Evolutionary conservation across 1,284 basidiomycete species (phyloP).

Genomic region (Heterobasidion annosum): DNA sequence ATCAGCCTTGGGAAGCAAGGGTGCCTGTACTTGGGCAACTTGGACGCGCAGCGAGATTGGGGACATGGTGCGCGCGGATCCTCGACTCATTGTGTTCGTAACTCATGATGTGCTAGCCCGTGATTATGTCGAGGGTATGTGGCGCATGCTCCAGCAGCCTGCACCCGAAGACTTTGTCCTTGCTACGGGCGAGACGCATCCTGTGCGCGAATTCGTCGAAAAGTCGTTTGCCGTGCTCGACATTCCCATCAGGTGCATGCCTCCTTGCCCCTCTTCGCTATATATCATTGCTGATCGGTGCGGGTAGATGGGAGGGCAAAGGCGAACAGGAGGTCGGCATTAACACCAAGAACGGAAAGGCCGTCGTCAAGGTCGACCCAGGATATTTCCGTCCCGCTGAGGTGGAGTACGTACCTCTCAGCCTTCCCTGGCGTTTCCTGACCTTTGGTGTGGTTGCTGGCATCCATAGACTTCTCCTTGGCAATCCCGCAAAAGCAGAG

Average conservation of each 20-base stretch:
- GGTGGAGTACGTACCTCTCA: constrained; percentile 64
- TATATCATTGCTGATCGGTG: constrained; percentile 3
- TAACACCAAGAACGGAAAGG: constrained; percentile 55
- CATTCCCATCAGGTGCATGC: constrained; percentile 50
- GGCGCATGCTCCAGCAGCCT: constrained; percentile 86
- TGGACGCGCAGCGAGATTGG: constrained; percentile 91
- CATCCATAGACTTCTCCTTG: constrained; percentile 58
- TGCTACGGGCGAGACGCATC: constrained; percentile 88
- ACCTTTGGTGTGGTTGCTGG: neutral
- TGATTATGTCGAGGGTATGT: constrained; percentile 93
- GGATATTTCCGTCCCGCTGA: constrained; percentile 85
- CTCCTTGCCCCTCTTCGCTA: constrained; percentile 1
- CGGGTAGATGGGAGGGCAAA: constrained; percentile 59
- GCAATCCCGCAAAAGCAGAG: constrained; percentile 82
- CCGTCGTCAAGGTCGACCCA: constrained; percentile 74
- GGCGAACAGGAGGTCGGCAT: constrained; percentile 72
- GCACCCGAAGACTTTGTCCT: constrained; percentile 81
- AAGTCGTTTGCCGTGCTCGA: constrained; percentile 69
- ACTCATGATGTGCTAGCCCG: constrained; percentile 39
- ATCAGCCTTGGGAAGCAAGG: constrained; percentile 79
- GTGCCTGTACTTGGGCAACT: constrained; percentile 84
- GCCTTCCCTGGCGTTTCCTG: constrained; percentile 1
- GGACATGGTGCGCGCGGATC: constrained; percentile 58
- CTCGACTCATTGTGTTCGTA: constrained; percentile 11
- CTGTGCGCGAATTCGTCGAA: constrained; percentile 83